phyloP scores from a whole-genome alignment of 1,139 yeast genomes.

The Magnusiomyces clavatus region DNA sequence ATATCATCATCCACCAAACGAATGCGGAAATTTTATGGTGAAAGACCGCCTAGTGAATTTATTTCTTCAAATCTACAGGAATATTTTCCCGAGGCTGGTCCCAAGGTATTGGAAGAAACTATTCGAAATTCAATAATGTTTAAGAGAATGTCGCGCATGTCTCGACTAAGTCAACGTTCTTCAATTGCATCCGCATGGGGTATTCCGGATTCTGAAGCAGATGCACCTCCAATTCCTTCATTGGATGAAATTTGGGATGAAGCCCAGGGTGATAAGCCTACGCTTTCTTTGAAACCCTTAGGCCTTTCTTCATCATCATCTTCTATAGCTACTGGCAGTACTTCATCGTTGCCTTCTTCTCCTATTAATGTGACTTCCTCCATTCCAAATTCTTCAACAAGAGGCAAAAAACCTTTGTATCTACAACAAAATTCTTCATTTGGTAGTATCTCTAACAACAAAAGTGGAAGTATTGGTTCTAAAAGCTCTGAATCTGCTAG shows the following conservation, averaged over 20 bases:
- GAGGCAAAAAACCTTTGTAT: background rate
- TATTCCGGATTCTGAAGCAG: slow-evolving; percentile 23
- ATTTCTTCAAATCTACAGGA: slow-evolving; percentile 86
- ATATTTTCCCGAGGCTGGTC: slow-evolving; percentile 81
- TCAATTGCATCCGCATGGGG: slow-evolving; percentile 26
- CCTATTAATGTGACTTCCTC: background rate
- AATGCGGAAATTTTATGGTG: slow-evolving; percentile 55
- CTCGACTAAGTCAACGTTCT: slow-evolving; percentile 26
- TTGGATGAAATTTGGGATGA: slow-evolving; percentile 8
- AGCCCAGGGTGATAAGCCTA: background rate
- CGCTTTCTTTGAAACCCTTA: too few species aligned
- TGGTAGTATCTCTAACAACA: too few species aligned
- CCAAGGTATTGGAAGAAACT: slow-evolving; percentile 66
- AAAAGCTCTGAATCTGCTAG: background rate
- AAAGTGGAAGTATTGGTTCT: too few species aligned
- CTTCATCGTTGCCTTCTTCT: slow-evolving; percentile 4
- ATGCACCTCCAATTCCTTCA: slow-evolving; percentile 29
- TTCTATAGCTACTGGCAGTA: background rate
- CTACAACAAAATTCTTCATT: too few species aligned
- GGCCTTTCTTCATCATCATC: too few species aligned
- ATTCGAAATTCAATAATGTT: slow-evolving; percentile 76
- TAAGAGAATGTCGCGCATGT: slow-evolving; percentile 34
- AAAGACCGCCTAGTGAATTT: slow-evolving; percentile 88
- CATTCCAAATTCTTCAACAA: background rate
- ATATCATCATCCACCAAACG: slow-evolving; percentile 14